phyloP scores from a whole-genome alignment of 331 rosid genomes.

The Stylosanthes scabra region DNA sequence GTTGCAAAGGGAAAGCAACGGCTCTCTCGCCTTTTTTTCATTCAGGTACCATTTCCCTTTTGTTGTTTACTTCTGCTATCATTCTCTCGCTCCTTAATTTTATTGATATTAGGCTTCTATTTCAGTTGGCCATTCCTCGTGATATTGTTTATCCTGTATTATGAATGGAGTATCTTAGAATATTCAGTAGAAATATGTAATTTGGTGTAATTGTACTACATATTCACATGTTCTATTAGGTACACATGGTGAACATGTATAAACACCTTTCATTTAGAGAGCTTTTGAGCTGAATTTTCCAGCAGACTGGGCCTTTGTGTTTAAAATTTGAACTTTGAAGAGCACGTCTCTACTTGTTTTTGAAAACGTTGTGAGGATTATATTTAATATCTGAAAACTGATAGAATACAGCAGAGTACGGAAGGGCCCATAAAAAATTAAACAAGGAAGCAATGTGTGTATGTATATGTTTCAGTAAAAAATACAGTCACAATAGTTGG shows the following conservation, averaged over 20 bases:
- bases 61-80: conserved; percentile 21
- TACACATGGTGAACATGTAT: no score
- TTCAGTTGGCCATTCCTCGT: conserved; percentile 1
- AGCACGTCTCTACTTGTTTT: neutral
- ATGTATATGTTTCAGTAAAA: no score
- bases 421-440: no score
- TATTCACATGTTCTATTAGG: neutral
- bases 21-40: conserved; percentile 50
- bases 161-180: neutral
- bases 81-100: neutral
- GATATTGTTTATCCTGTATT: neutral
- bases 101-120: neutral
- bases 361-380: no score
- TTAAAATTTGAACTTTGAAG: neutral
- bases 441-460: no score
- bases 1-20: conserved; percentile 75
- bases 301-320: neutral
- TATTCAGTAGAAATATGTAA: conserved; percentile 6
- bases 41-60: conserved; percentile 53
- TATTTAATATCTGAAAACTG: no score
- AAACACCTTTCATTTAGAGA: no score
- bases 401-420: no score
- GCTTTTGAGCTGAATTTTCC: no score
- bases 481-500: no score
- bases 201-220: neutral